Evolutionary conservation across 2,329 filamentous ascomycete genomes (phyloP).

Genomic region (Pseudocercospora ulei): DNA sequence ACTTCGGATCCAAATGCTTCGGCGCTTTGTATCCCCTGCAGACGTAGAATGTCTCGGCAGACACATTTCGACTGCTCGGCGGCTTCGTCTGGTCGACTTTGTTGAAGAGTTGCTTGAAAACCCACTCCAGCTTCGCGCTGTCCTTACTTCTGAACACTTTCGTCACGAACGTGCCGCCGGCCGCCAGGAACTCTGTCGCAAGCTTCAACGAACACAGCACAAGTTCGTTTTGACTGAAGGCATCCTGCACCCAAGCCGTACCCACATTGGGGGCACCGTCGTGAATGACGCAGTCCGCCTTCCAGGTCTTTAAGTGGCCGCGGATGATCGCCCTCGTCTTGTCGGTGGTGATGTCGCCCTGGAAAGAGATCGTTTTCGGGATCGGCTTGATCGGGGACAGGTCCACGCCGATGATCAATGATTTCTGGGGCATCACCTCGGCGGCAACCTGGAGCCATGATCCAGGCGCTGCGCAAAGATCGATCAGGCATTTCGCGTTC

Average conservation of each 20-base stretch:
- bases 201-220: slow-evolving; percentile 84
- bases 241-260: slow-evolving; percentile 96
- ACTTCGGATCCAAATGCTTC: slow-evolving; percentile 82
- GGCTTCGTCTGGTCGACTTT: slow-evolving; percentile 97
- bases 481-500: slow-evolving; percentile 88
- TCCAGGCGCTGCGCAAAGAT: slow-evolving; percentile 94
- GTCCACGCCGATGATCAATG: slow-evolving; percentile 90
- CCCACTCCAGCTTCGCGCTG: slow-evolving; percentile 91
- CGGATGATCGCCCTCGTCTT: slow-evolving; percentile 87
- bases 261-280: slow-evolving; percentile 97
- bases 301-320: slow-evolving; percentile 87
- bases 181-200: slow-evolving; percentile 81
- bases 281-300: slow-evolving; percentile 89
- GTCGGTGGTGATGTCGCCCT: slow-evolving; percentile 95
- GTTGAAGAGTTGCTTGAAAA: slow-evolving; percentile 90
- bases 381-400: slow-evolving; percentile 92
- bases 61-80: slow-evolving; percentile 88
- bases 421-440: slow-evolving; percentile 84
- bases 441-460: slow-evolving; percentile 95
- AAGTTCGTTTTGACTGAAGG: slow-evolving; percentile 92
- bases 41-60: slow-evolving; percentile 96
- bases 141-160: slow-evolving; percentile 97
- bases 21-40: slow-evolving; percentile 92
- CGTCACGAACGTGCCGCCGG: slow-evolving; percentile 88
- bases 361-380: slow-evolving; percentile 85